These are phyloP conservation scores for Boletus semigastroideus DNA, from an alignment of 1,284 basidiomycete genomes.

Conservation along the genomic window DNA sequence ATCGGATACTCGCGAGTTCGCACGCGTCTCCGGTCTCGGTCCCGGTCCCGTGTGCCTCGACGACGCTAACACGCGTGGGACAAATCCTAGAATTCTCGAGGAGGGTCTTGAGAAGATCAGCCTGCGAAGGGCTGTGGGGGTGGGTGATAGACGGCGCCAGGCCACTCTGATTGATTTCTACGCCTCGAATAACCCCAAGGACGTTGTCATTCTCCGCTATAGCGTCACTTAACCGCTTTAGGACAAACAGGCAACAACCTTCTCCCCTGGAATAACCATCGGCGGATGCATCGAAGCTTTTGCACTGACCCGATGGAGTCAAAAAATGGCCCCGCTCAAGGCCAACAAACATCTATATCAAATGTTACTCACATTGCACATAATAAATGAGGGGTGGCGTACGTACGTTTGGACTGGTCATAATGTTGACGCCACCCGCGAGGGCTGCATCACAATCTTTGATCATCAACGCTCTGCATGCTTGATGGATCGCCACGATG, in stretches of 20 bases:
- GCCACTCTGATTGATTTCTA: conserved; percentile 71
- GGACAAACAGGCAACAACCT: conserved; percentile 67
- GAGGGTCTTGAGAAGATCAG: conserved; percentile 49
- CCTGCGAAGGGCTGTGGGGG: conserved; percentile 63
- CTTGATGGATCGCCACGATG: conserved; percentile 64
- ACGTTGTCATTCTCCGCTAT: conserved; percentile 63
- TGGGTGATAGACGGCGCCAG: conserved; percentile 66
- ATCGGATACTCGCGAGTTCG: conserved; percentile 62
- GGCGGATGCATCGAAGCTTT: conserved; percentile 66
- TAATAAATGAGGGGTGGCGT: background rate
- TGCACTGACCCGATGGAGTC: conserved; percentile 65
- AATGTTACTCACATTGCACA: conserved; percentile 7
- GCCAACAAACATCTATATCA: conserved; percentile 61
- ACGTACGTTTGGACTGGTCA: conserved; percentile 69
- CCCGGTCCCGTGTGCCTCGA: conserved; percentile 74
- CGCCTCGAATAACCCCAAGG: conserved; percentile 63
- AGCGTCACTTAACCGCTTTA: conserved; percentile 69
- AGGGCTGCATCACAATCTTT: conserved; percentile 66
- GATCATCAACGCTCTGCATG: conserved; percentile 59
- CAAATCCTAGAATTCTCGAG: conserved; percentile 47
- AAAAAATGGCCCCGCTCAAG: conserved; percentile 70
- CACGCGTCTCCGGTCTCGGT: conserved; percentile 68
- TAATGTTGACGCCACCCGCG: conserved; percentile 72
- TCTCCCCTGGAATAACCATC: conserved; percentile 75
- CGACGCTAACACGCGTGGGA: conserved; percentile 51